Evolutionary conservation across 1,284 basidiomycete genomes (phyloP).

Genomic region (Heterobasidion parviporum): DNA sequence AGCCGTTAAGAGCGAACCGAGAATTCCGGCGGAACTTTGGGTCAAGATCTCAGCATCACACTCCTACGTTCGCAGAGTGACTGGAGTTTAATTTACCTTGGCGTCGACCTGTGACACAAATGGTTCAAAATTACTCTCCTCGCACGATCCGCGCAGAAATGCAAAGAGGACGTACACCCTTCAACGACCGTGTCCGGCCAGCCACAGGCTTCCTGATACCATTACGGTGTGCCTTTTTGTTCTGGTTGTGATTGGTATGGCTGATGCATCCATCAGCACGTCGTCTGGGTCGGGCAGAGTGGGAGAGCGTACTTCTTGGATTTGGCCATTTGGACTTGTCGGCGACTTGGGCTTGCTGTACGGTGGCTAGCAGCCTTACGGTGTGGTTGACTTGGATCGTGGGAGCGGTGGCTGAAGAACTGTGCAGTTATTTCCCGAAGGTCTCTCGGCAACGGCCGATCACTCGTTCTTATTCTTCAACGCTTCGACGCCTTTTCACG

Average conservation of each 20-base stretch:
- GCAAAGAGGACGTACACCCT: slow-evolving; percentile 65
- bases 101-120: slow-evolving; percentile 59
- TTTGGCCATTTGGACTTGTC: slow-evolving; percentile 56
- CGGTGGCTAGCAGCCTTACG: slow-evolving; percentile 5
- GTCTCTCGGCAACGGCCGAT: slow-evolving; percentile 5
- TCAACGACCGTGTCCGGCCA: slow-evolving; percentile 77
- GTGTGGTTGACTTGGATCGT: background rate
- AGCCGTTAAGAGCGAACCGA: slow-evolving; percentile 69
- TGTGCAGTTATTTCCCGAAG: slow-evolving; percentile 22
- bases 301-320: slow-evolving; percentile 60
- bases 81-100: slow-evolving; percentile 47
- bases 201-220: slow-evolving; percentile 84
- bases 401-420: slow-evolving; percentile 32
- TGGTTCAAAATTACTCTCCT: background rate
- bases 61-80: background rate
- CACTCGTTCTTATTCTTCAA: background rate
- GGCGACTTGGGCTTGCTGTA: slow-evolving; percentile 15
- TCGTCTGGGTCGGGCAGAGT: background rate
- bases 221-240: slow-evolving; percentile 93
- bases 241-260: slow-evolving; percentile 93
- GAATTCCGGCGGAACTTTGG: slow-evolving; percentile 81
- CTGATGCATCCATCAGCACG: slow-evolving; percentile 26
- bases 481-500: background rate
- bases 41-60: slow-evolving; percentile 5
- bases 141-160: background rate